phyloP scores from a whole-genome alignment of 1,284 basidiomycete genomes.

The Blastosporella zonata region DNA sequence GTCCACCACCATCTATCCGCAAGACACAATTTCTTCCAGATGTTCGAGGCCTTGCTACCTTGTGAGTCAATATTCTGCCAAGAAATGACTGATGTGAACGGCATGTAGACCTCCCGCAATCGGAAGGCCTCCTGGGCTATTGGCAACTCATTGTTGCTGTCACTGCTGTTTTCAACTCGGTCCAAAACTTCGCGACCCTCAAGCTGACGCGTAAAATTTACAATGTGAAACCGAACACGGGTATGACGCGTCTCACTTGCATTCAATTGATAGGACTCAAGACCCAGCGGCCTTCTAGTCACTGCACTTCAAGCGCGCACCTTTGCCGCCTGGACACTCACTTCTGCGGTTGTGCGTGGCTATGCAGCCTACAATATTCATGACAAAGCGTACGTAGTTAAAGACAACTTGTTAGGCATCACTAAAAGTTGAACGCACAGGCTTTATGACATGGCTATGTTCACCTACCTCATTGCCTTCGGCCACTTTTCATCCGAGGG shows the following conservation, averaged over 20 bases:
- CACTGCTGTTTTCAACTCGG: slow-evolving; percentile 79
- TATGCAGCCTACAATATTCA: slow-evolving; percentile 89
- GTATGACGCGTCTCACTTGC: slow-evolving; percentile 25
- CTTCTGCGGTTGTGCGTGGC: slow-evolving; percentile 74
- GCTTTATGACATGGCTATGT: slow-evolving; percentile 86
- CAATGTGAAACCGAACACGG: slow-evolving; percentile 47
- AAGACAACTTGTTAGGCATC: slow-evolving; percentile 7
- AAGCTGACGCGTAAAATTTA: slow-evolving; percentile 80
- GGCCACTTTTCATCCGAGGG: slow-evolving; percentile 87
- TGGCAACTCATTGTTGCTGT: slow-evolving; percentile 83
- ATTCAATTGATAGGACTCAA: neutral
- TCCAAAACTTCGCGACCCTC: slow-evolving; percentile 79
- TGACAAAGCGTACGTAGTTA: slow-evolving; percentile 64
- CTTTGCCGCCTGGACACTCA: slow-evolving; percentile 87
- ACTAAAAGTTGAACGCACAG: slow-evolving; percentile 38
- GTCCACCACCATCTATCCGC: neutral
- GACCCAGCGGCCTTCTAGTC: slow-evolving; percentile 46
- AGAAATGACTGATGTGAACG: slow-evolving; percentile 4
- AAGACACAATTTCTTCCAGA: neutral
- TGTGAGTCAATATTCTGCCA: slow-evolving; percentile 12
- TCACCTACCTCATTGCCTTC: slow-evolving; percentile 88
- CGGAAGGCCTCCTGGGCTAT: slow-evolving; percentile 71
- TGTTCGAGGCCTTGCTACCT: slow-evolving; percentile 11
- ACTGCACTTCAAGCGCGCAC: slow-evolving; percentile 82
- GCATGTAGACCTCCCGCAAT: slow-evolving; percentile 52